Base-by-base conservation (phyloP, 345 rosid species). In the Microthlaspi erraticum region DNA sequence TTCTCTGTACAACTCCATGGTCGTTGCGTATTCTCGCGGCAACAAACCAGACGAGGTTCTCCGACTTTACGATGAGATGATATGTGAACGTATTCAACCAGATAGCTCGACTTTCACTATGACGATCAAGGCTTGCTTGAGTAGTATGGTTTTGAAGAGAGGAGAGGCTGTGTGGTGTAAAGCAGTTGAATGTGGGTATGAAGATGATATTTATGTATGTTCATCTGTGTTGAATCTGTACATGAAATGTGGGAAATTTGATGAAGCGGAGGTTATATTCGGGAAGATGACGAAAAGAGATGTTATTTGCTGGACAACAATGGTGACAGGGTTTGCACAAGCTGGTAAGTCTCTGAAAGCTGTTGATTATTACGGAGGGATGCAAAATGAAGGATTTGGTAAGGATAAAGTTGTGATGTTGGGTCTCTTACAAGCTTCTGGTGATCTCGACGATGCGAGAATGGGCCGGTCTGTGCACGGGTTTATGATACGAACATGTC, bases 81-180 rank as follows among this genome's bases (percentile, higher is more conserved):
- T 82, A 19, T 0, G 32, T 32, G 91, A 83, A 68, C 79, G 80
- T 41, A 63, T 74, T 44, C 80, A 48, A 66, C 91, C 96, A 14
- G 93, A 88, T 73, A 91, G 93, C 85, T 84, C 96, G 2, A 88
- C 81, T 34, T 87, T 87, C 58, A 87, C 97, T 3, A 44, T 88
- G 10, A 79, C 87, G 2, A 72, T 91, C 45, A 88, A 89, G 76
- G 97, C 93, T 0, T 89, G 96, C 48, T 77, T 83, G 16, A 82
- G 61, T 52, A 72, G 78, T 73, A 67, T 64, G 84, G 84, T 73
- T 43, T 39, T 72, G 66, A 68, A 79, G 70, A 60, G 23, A 58
- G 96, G 93, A 31, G 82, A 86, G 44, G 52, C 45, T 49, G 81
- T 88, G 46, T 87, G 93, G 89, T 4, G 68, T 32, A 79, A 68